Evolutionary conservation across 495 filamentous ascomycete genomes (phyloP).

Genomic region (Pseudoneurospora amorphoporcata): DNA sequence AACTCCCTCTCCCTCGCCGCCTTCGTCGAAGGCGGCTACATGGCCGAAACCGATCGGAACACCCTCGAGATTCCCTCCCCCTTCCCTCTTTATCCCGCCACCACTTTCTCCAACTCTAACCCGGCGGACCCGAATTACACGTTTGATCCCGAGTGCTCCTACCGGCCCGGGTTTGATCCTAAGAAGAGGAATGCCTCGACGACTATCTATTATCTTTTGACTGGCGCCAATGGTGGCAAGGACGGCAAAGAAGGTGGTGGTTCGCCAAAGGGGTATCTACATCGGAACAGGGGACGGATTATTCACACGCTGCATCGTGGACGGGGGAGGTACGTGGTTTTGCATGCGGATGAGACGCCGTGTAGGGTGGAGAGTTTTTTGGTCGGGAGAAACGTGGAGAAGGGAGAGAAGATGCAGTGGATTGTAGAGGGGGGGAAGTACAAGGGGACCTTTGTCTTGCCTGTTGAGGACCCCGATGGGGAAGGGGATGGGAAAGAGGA

Average conservation of each 20-base stretch:
- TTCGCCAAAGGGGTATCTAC: conserved; percentile 46
- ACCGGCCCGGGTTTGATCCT: conserved; percentile 23
- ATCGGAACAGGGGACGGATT: conserved; percentile 48
- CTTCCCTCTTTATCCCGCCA: conserved; percentile 23
- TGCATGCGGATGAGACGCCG: conserved; percentile 35
- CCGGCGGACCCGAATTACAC: not conserved
- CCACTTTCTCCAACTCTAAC: not conserved
- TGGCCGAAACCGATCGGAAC: conserved; percentile 50
- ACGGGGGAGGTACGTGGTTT: conserved; percentile 49
- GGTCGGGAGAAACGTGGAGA: conserved; percentile 44
- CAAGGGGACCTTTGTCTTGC: conserved; percentile 49
- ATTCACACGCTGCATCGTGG: conserved; percentile 53
- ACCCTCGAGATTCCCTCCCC: conserved; percentile 38
- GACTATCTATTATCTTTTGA: conserved; percentile 55
- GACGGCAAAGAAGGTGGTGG: not conserved
- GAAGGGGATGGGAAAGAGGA: conserved; percentile 12
- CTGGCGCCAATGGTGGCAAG: conserved; percentile 21
- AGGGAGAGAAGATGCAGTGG: conserved; percentile 55
- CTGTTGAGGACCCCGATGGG: conserved; percentile 27
- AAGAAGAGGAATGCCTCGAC: conserved; percentile 36
- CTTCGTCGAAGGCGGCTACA: conserved; percentile 59
- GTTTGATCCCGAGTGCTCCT: conserved; percentile 4
- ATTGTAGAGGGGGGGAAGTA: conserved; percentile 57
- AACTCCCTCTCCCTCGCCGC: conserved; percentile 30
- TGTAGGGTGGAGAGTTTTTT: conserved; percentile 49